These are phyloP conservation scores for Aureobasidium sp. DNA, from an alignment of 2,329 filamentous ascomycete species.

Conservation along the genomic window DNA sequence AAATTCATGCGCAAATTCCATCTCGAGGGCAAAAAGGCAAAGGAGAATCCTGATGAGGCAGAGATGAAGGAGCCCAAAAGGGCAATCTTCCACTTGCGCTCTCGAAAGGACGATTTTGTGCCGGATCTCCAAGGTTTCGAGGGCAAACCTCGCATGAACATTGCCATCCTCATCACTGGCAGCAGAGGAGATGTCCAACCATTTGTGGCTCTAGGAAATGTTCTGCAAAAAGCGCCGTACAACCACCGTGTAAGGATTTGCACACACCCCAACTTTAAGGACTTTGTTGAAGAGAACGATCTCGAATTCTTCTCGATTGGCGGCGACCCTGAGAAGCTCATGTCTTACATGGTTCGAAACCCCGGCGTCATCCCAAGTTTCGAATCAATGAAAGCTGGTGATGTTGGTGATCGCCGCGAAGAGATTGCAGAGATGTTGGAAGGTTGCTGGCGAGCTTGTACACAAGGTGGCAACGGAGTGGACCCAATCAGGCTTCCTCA, in stretches of 20 bases:
- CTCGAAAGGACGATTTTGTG: neutral
- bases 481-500: neutral
- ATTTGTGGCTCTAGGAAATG: constrained; percentile 42
- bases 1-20: neutral
- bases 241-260: constrained; percentile 40
- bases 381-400: constrained; percentile 68
- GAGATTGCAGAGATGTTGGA: constrained; percentile 73
- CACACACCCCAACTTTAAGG: constrained; percentile 41
- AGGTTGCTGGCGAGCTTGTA: constrained; percentile 77
- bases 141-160: constrained; percentile 30
- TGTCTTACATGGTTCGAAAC: constrained; percentile 85
- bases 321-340: constrained; percentile 59
- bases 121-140: constrained; percentile 15
- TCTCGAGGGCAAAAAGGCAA: neutral
- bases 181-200: constrained; percentile 43
- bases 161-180: constrained; percentile 42
- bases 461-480: neutral
- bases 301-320: constrained; percentile 45
- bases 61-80: neutral
- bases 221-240: constrained; percentile 40
- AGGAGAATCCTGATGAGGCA: neutral
- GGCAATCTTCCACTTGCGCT: neutral
- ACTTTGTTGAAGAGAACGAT: constrained; percentile 42
- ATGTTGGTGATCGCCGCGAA: constrained; percentile 71
- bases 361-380: constrained; percentile 76